Evolutionary conservation across 352 stramenopile species (phyloP).

Genomic region (Pythium phragmitis): DNA sequence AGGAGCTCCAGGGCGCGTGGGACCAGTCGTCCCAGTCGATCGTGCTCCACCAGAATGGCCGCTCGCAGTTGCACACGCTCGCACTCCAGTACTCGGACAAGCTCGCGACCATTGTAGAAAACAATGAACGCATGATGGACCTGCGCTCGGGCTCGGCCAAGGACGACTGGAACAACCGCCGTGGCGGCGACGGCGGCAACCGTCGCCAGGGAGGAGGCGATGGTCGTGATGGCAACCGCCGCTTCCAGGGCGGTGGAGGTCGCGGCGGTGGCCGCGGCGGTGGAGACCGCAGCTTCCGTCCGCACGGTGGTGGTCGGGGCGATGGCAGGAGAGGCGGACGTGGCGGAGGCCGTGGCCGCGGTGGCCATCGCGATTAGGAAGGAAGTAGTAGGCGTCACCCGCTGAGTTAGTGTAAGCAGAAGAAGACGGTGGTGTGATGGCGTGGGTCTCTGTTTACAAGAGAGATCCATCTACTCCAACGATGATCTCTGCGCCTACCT

Average conservation of each 20-base stretch:
- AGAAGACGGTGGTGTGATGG: too few species aligned
- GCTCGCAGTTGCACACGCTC: constrained; percentile 93
- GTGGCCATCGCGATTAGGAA: constrained; percentile 25
- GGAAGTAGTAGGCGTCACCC: background rate
- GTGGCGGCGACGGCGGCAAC: constrained; percentile 39
- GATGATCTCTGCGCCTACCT: background rate
- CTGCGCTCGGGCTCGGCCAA: constrained; percentile 64
- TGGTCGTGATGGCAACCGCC: constrained; percentile 23
- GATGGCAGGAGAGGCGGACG: constrained; percentile 35
- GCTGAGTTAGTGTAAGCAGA: background rate
- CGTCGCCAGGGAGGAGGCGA: constrained; percentile 36
- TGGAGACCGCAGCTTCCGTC: constrained; percentile 41
- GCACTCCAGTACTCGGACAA: constrained; percentile 97
- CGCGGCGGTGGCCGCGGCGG: constrained; percentile 34
- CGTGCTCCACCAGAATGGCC: constrained; percentile 94
- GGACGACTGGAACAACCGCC: constrained; percentile 66
- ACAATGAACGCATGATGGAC: constrained; percentile 90
- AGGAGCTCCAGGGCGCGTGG: constrained; percentile 96
- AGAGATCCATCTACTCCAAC: too few species aligned
- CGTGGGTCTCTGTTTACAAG: too few species aligned
- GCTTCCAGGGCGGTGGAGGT: constrained; percentile 39
- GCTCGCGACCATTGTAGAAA: constrained; percentile 84
- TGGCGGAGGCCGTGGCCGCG: constrained; percentile 37
- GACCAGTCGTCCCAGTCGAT: constrained; percentile 98
- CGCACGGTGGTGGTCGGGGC: constrained; percentile 39